Percentiles rank a stretch among this genome's conserved stretches.
These are phyloP conservation scores for Calocybe cyanea DNA, from an alignment of 768 basidiomycete species.

Conservation along the genomic window DNA sequence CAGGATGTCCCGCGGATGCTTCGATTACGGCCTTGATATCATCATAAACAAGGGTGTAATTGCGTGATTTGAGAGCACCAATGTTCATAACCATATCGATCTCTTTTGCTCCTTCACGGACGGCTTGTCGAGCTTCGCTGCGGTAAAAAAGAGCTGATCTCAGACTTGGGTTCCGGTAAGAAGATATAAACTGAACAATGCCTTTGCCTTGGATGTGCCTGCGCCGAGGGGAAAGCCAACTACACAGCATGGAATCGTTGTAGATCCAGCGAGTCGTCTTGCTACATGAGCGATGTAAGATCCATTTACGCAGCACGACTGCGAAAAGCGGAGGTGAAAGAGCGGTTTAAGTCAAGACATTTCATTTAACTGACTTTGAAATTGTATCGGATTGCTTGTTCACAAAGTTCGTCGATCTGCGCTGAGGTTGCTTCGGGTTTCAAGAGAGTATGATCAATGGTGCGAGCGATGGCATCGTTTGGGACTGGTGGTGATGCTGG, in stretches of 20 bases:
- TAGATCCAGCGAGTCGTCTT: conserved; percentile 32
- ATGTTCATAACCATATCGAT: conserved; percentile 52
- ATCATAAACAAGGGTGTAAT: conserved; percentile 31
- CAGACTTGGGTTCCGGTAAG: background rate
- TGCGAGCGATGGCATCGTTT: conserved; percentile 23
- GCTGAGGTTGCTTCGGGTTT: conserved; percentile 44
- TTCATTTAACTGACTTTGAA: conserved; percentile 37
- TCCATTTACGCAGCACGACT: conserved; percentile 55
- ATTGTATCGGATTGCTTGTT: conserved; percentile 41
- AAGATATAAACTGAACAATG: conserved; percentile 31
- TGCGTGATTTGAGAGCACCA: conserved; percentile 37
- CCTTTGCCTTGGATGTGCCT: conserved; percentile 37
- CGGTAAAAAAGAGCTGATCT: background rate
- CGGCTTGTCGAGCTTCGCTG: conserved; percentile 45
- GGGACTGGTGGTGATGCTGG: background rate
- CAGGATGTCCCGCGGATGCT: conserved; percentile 27
- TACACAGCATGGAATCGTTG: conserved; percentile 41
- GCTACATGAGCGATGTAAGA: conserved; percentile 39
- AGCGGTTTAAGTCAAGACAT: background rate
- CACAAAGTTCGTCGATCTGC: conserved; percentile 44
- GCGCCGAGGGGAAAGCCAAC: conserved; percentile 52
- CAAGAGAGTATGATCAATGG: conserved; percentile 48
- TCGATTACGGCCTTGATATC: conserved; percentile 38
- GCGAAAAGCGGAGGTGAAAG: conserved; percentile 1
- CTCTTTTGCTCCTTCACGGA: conserved; percentile 43